Evolutionary conservation across 1,284 basidiomycete genomes (phyloP), one percentile per base, ranked within the genome.

Genomic region (Mycosarcoma mackinlayi): DNA sequence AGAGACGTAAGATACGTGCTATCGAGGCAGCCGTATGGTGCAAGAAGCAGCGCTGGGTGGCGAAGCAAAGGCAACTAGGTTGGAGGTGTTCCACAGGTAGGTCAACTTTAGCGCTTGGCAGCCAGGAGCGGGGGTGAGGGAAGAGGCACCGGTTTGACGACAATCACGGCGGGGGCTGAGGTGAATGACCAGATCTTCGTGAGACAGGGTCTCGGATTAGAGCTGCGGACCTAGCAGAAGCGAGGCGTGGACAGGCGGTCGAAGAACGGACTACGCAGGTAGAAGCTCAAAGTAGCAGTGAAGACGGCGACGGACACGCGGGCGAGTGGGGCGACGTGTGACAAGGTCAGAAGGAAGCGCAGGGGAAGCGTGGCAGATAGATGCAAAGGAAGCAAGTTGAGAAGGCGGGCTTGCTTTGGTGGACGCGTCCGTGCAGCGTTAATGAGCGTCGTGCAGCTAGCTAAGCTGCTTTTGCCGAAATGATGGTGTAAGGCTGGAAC

Each of bases 181-280:
- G 47, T 30, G 25, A n/a, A 24, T 14, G 42, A 47, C 13, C 40
- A 49, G 41, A 58, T 46, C 28, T 47, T 56, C 11, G 16, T 54
- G 62, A 65, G 41, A 50, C 45, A 58, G 61, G 61, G 54, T 52
- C 28, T 45, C 13, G n/a, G 61, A 62, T 34, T 63, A 57, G 49
- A 58, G 54, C 50, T 64, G 44, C 33, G 40, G 54, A n/a, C n/a
- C n/a, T 16, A 47, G 61, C 61, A 44, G 55, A 64, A 64, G 61
- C 61, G 61, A 64, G 61, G 55, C 49, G 45, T 64, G 61, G 55
- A 58, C 40, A 58, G n/a, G 55, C 41, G 30, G 24, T 23, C 7
- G 16, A n/a, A 38, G 34, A 7, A 18, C 34, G 37, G 37, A 38
- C 6, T 7, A 21, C 9, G 19, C 10, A 38, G 40, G 50, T 40